These are phyloP conservation scores for Nothophoma quercina DNA, from an alignment of 2,329 filamentous ascomycete species.

Conservation along the genomic window DNA sequence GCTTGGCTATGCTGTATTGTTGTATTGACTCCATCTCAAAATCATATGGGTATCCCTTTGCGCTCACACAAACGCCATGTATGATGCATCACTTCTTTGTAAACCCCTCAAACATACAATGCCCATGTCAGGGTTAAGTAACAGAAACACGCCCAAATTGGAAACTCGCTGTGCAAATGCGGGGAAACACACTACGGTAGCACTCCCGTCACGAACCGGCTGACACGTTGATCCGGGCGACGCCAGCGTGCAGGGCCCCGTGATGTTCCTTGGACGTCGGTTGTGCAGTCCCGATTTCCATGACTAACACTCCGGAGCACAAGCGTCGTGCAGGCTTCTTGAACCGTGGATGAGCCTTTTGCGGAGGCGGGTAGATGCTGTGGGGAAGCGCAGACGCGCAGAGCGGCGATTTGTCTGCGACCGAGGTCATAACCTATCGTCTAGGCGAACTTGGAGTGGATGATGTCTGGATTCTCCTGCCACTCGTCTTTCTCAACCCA, in stretches of 20 bases:
- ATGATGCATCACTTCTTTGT: conserved; percentile 35
- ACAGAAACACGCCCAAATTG: conserved; percentile 40
- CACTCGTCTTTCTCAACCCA: conserved; percentile 99
- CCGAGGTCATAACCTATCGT: conserved; percentile 43
- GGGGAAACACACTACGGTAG: conserved; percentile 47
- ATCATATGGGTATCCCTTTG: conserved; percentile 45
- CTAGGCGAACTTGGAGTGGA: conserved; percentile 95
- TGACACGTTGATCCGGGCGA: conserved; percentile 33
- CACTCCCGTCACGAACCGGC: conserved; percentile 37
- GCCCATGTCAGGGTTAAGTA: conserved; percentile 37
- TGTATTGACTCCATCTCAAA: conserved; percentile 32
- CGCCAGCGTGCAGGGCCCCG: conserved; percentile 32
- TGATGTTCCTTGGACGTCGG: conserved; percentile 34
- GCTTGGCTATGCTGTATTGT: conserved; percentile 13
- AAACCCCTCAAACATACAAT: conserved; percentile 26
- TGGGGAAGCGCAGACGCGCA: conserved; percentile 32
- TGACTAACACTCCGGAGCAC: conserved; percentile 44
- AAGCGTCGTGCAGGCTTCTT: conserved; percentile 42
- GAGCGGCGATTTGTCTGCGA: conserved; percentile 23
- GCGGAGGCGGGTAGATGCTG: conserved; percentile 43
- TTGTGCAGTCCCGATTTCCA: conserved; percentile 36
- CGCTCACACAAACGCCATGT: conserved; percentile 44
- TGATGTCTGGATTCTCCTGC: conserved; percentile 99
- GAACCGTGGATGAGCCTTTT: conserved; percentile 24
- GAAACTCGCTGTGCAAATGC: conserved; percentile 41